phyloP scores from a whole-genome alignment of 371 early-diverging fungal species.

The Blastocladiella emersonii region DNA sequence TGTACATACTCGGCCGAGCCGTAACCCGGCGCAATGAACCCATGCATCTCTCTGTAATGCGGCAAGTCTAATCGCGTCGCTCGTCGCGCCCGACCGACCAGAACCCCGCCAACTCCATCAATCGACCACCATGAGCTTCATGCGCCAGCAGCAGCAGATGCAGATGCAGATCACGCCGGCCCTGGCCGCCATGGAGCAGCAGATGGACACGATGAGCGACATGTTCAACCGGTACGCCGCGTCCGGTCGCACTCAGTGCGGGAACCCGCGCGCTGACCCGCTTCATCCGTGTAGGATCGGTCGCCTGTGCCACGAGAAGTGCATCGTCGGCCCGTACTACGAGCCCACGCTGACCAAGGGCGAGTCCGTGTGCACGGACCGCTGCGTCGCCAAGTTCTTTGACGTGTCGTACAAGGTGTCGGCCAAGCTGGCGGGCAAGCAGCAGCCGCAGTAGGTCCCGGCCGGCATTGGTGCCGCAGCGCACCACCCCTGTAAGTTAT shows the following conservation, averaged over 20 bases:
- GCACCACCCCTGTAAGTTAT: too few relatives aligned
- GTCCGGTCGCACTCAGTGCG: too few relatives aligned
- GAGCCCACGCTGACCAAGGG: conserved; percentile 89
- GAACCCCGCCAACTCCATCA: too few relatives aligned
- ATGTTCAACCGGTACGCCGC: conserved; percentile 52
- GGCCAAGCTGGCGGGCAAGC: conserved; percentile 39
- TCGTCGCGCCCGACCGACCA: too few relatives aligned
- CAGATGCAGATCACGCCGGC: conserved; percentile 14
- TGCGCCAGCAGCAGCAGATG: neutral
- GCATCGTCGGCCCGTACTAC: conserved; percentile 65
- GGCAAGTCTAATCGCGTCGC: too few relatives aligned
- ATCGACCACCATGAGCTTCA: neutral
- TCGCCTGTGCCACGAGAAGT: conserved; percentile 74
- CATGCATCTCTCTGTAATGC: too few relatives aligned
- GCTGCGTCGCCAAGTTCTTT: conserved; percentile 77
- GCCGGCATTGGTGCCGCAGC: too few relatives aligned
- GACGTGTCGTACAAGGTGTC: conserved; percentile 60
- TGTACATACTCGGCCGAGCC: too few relatives aligned
- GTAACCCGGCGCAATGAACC: too few relatives aligned
- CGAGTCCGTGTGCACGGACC: conserved; percentile 87
- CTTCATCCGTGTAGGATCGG: conserved; percentile 42
- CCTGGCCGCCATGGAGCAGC: conserved; percentile 69
- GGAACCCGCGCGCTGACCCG: neutral
- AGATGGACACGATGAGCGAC: conserved; percentile 69
- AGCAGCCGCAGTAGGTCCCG: too few relatives aligned